Conservation (phyloP, 129 eudicot species). For the Apium graveolens region DNA sequence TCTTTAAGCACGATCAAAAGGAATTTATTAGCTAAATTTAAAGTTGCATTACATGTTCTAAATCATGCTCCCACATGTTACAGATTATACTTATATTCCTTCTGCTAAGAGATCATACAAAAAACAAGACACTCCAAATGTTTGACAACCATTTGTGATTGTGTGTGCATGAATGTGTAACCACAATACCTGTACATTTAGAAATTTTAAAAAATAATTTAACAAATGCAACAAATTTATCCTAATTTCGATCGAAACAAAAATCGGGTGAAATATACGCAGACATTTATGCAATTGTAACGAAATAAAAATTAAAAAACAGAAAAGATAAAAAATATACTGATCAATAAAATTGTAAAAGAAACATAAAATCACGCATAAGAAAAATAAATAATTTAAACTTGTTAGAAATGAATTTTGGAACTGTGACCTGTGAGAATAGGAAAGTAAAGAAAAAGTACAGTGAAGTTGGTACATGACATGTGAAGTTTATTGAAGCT, state of each 20-base stretch:
- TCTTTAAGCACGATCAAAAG: neutral
- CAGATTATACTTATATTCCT: neutral
- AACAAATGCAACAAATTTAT: neutral
- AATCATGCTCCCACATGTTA: conserved; percentile 1
- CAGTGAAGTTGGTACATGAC: neutral
- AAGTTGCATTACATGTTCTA: neutral
- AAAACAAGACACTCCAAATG: neutral
- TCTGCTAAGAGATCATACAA: neutral
- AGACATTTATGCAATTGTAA: too few relatives aligned
- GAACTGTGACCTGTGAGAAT: neutral
- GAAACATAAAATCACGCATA: too few relatives aligned
- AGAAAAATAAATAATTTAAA: neutral
- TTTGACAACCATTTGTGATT: neutral
- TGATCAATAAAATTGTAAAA: neutral
- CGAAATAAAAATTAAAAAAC: too few relatives aligned
- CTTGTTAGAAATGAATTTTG: neutral
- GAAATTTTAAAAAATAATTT: neutral
- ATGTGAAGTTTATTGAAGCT: neutral
- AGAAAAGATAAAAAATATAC: too few relatives aligned
- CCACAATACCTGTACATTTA: neutral
- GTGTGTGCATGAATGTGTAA: neutral
- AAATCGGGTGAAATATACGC: too few relatives aligned
- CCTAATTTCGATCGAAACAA: too few relatives aligned
- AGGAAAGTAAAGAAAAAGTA: neutral
- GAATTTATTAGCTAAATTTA: neutral